Evolutionary conservation across 208 protist species (phyloP).

Genomic region (Kentomonas sorsogonicus): DNA sequence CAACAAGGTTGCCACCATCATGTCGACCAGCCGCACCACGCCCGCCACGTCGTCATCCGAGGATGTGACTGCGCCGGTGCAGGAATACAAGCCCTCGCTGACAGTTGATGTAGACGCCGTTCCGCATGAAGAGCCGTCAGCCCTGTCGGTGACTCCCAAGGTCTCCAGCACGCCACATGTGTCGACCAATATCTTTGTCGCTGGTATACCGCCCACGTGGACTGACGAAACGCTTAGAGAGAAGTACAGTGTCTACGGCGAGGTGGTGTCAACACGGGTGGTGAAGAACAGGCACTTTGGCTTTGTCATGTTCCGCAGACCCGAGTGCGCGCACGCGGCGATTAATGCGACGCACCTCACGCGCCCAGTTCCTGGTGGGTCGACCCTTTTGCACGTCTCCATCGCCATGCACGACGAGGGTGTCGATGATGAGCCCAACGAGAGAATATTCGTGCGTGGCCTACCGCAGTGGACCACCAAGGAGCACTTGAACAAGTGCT

Average conservation of each 20-base stretch:
- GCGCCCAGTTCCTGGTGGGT: constrained; percentile 39
- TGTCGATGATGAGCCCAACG: constrained; percentile 81
- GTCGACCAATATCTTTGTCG: constrained; percentile 88
- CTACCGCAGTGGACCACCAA: constrained; percentile 85
- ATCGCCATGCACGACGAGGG: constrained; percentile 90
- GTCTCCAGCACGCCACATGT: constrained; percentile 63
- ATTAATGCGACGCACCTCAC: constrained; percentile 83
- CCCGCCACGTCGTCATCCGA: no score
- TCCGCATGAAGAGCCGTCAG: constrained; percentile 13
- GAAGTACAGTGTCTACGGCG: constrained; percentile 70
- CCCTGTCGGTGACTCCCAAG: constrained; percentile 29
- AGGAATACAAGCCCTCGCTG: constrained; percentile 62
- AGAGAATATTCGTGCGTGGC: constrained; percentile 82
- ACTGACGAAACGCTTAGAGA: constrained; percentile 61
- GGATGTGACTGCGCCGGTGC: no score
- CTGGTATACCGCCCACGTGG: constrained; percentile 74
- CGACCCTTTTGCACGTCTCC: constrained; percentile 71
- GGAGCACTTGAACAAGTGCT: constrained; percentile 69
- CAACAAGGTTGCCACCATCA: no score
- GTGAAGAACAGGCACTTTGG: constrained; percentile 79
- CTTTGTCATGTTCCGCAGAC: constrained; percentile 85
- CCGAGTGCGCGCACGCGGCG: constrained; percentile 74
- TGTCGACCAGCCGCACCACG: no score
- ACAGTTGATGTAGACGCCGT: constrained; percentile 54
- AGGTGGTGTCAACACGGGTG: constrained; percentile 82